A percentile compares a stretch with the other conserved stretches of the same genome.
These are phyloP conservation scores for Porogramme epimiltina DNA, from an alignment of 1,284 basidiomycete species.

Conservation along the genomic window DNA sequence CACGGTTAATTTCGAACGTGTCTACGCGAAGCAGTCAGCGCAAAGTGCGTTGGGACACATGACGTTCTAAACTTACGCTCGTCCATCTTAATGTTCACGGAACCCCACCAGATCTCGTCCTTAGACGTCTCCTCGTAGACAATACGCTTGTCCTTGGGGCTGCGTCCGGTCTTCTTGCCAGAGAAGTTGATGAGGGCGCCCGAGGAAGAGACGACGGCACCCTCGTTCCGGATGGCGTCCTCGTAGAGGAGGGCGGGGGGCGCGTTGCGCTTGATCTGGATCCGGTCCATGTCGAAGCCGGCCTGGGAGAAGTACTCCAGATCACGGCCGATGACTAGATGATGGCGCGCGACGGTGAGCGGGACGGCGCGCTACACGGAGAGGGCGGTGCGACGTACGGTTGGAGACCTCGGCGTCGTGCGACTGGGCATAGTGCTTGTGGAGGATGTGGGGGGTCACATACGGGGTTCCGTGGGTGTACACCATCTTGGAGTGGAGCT, in stretches of 20 bases:
- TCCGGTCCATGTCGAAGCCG: slow-evolving; percentile 96
- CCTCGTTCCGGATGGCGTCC: slow-evolving; percentile 97
- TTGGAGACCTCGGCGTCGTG: slow-evolving; percentile 63
- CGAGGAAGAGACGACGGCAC: slow-evolving; percentile 94
- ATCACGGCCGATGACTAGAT: slow-evolving; percentile 83
- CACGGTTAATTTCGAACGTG: slow-evolving; percentile 99
- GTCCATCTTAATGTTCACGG: slow-evolving; percentile 99
- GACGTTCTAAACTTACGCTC: slow-evolving; percentile 63
- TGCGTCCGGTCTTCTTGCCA: slow-evolving; percentile 98
- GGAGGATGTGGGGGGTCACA: slow-evolving; percentile 83
- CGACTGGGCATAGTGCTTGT: slow-evolving; percentile 78
- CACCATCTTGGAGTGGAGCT: slow-evolving; percentile 45
- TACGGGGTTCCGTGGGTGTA: slow-evolving; percentile 72
- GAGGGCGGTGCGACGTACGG: slow-evolving; percentile 45
- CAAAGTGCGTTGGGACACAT: background rate
- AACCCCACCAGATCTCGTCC: slow-evolving; percentile 99
- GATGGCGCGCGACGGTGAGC: no score
- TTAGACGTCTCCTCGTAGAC: slow-evolving; percentile 98
- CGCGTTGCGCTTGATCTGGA: slow-evolving; percentile 92
- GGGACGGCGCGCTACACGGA: background rate
- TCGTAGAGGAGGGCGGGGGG: slow-evolving; percentile 96
- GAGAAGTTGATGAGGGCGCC: slow-evolving; percentile 99
- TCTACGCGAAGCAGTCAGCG: slow-evolving; percentile 49
- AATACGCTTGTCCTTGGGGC: slow-evolving; percentile 99
- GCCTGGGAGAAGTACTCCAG: slow-evolving; percentile 99